A percentile compares a stretch with the other conserved stretches of the same genome.
These are phyloP conservation scores for Raphanus sativus DNA, from an alignment of 345 rosid species.

Conservation along the genomic window DNA sequence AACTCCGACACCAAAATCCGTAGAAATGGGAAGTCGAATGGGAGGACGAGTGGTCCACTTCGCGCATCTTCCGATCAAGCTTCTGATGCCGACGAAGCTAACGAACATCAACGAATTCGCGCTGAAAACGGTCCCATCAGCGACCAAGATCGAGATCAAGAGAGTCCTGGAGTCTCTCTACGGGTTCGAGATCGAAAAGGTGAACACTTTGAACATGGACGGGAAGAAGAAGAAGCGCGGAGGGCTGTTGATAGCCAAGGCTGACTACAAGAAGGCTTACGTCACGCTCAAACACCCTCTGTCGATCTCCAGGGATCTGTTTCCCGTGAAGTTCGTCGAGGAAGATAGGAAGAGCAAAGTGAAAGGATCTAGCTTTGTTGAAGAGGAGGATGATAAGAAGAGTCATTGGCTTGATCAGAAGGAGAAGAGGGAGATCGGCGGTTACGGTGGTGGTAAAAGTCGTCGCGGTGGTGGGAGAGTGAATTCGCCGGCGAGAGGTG, in stretches of 20 bases:
- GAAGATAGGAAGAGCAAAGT: constrained; percentile 71
- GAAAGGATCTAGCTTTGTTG: constrained; percentile 60
- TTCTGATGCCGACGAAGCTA: constrained; percentile 61
- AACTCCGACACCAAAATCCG: background rate
- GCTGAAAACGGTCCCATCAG: constrained; percentile 77
- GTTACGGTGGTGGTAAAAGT: constrained; percentile 18
- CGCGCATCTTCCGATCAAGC: constrained; percentile 79
- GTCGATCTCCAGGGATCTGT: constrained; percentile 63
- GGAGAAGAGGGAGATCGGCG: constrained; percentile 40
- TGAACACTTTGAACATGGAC: constrained; percentile 85
- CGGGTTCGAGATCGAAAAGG: constrained; percentile 83
- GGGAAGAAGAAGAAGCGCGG: constrained; percentile 89
- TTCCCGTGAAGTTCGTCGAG: constrained; percentile 52
- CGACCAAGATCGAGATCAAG: constrained; percentile 92
- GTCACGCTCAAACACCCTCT: constrained; percentile 62
- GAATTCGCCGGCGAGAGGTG: constrained; percentile 19
- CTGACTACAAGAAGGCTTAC: constrained; percentile 93
- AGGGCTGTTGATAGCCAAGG: constrained; percentile 66
- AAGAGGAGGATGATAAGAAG: constrained; percentile 55
- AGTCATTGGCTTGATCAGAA: constrained; percentile 81
- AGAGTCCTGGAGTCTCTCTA: constrained; percentile 89
- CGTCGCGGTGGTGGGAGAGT: constrained; percentile 30
- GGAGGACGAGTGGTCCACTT: constrained; percentile 78
- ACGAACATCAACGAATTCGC: constrained; percentile 69
- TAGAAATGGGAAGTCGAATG: constrained; percentile 60